Conservation (phyloP, 129 eudicot species). For the Cynara cardunculus region DNA sequence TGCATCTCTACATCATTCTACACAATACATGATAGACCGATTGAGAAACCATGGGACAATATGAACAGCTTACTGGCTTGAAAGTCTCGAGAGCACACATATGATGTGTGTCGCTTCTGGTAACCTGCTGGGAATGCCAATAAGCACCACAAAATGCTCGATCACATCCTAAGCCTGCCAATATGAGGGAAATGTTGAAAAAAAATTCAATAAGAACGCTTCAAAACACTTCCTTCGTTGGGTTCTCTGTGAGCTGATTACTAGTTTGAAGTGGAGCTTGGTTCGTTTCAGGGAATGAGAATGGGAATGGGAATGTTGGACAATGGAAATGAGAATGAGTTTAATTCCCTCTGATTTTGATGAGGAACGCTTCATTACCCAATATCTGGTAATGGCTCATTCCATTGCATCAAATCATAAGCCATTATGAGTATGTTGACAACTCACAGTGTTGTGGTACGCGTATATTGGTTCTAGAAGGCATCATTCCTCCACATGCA, state of each 20-base stretch:
- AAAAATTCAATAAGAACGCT: not conserved
- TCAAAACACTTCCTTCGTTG: not conserved
- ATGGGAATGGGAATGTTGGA: no score
- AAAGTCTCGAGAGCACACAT: constrained; percentile 62
- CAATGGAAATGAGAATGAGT: no score
- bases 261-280: not conserved
- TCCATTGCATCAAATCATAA: not conserved
- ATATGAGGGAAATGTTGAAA: not conserved
- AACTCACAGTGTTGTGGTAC: constrained; percentile 78
- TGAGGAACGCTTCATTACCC: no score
- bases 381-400: no score
- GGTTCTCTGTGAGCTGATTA: not conserved
- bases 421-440: not conserved
- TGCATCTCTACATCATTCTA: no score
- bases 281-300: not conserved
- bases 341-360: no score
- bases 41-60: not conserved
- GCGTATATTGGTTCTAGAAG: constrained; percentile 56
- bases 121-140: constrained; percentile 67
- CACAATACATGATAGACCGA: no score
- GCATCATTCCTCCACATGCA: constrained; percentile 94
- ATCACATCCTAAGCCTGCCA: constrained; percentile 87
- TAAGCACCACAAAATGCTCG: constrained; percentile 96
- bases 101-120: constrained; percentile 42
- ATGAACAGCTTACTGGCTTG: constrained; percentile 55